Percentiles rank a stretch among this genome's conserved stretches.
Conservation (phyloP, 768 basidiomycete species). For the Gloeostereum incarnatum region DNA sequence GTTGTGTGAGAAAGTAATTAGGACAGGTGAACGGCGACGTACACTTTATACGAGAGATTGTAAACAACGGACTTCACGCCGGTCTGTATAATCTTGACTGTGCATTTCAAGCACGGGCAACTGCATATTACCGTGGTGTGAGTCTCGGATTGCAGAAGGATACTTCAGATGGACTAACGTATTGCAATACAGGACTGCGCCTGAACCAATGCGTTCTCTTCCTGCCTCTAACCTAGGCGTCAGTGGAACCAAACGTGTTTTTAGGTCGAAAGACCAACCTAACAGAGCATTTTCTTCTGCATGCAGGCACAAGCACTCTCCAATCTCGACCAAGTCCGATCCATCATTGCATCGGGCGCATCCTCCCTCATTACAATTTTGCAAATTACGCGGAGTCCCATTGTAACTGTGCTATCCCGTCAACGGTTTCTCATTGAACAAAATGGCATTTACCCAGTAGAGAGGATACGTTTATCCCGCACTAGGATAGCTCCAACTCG, state of each 20-base stretch:
- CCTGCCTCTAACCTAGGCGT: no score
- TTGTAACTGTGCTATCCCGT: slow-evolving; percentile 58
- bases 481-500: slow-evolving; percentile 93
- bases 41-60: slow-evolving; percentile 94
- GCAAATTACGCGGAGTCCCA: slow-evolving; percentile 85
- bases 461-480: slow-evolving; percentile 67
- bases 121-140: slow-evolving; percentile 27
- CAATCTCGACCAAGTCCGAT: slow-evolving; percentile 32
- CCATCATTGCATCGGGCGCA: slow-evolving; percentile 71
- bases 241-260: no score
- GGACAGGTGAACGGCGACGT: slow-evolving; percentile 17
- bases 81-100: slow-evolving; percentile 94
- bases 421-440: background rate
- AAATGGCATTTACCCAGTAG: slow-evolving; percentile 52
- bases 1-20: slow-evolving; percentile 1
- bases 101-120: slow-evolving; percentile 96
- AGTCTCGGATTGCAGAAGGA: background rate
- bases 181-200: slow-evolving; percentile 93
- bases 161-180: slow-evolving; percentile 65
- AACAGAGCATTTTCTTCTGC: slow-evolving; percentile 97
- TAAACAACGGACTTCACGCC: slow-evolving; percentile 92
- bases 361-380: slow-evolving; percentile 89
- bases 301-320: slow-evolving; percentile 90
- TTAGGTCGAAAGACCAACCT: no score
- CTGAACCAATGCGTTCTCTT: slow-evolving; percentile 74